Evolutionary conservation across 2,329 filamentous ascomycete genomes (phyloP).

Genomic region (Metarhizium anisopliae): DNA sequence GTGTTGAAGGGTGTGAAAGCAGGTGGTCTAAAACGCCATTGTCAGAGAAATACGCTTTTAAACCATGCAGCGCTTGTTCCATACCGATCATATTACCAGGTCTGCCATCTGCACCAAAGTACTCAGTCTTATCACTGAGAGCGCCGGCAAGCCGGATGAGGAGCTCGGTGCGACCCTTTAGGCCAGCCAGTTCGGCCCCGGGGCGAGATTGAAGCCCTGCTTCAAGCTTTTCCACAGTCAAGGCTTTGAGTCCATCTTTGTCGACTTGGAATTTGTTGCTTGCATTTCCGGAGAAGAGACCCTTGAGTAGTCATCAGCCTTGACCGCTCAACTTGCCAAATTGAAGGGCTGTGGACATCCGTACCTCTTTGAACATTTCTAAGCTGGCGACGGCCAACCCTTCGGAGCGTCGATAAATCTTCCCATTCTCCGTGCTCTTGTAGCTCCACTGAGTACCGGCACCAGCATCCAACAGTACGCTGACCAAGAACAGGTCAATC

Average conservation of each 20-base stretch:
- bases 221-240: conserved; percentile 68
- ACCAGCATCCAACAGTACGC: conserved; percentile 77
- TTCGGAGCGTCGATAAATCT: conserved; percentile 75
- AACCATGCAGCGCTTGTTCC: conserved; percentile 14
- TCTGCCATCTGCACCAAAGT: conserved; percentile 75
- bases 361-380: conserved; percentile 83
- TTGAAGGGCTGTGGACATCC: conserved; percentile 9
- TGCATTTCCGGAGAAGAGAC: conserved; percentile 76
- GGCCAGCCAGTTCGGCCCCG: conserved; percentile 71
- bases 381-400: conserved; percentile 67
- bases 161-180: conserved; percentile 76
- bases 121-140: conserved; percentile 64
- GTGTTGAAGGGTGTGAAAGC: conserved; percentile 82
- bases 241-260: conserved; percentile 62
- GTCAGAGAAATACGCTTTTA: neutral
- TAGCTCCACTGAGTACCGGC: conserved; percentile 89
- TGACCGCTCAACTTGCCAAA: neutral
- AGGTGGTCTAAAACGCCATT: conserved; percentile 61
- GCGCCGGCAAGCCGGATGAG: conserved; percentile 68
- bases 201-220: conserved; percentile 78
- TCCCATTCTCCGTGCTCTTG: conserved; percentile 81
- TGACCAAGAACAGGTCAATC: conserved; percentile 70
- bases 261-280: conserved; percentile 85
- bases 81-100: conserved; percentile 91
- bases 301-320: conserved; percentile 30